A percentile compares a stretch with the other conserved stretches of the same genome.
These are phyloP conservation scores for Fragilaria crotonensis DNA, from an alignment of 108 stramenopile species.

Conservation along the genomic window DNA sequence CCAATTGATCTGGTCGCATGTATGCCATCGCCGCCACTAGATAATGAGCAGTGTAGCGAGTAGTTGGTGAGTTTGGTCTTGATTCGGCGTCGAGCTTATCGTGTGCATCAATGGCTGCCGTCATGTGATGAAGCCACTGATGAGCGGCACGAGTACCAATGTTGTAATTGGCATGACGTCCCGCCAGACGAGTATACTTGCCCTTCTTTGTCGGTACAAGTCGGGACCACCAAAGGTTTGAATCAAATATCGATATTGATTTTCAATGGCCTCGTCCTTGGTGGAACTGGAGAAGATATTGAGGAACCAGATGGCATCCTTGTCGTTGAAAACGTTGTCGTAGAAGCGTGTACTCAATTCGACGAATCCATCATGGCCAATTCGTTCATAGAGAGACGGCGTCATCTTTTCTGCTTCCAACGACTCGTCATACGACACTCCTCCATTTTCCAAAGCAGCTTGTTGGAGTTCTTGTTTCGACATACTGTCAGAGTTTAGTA, in stretches of 20 bases:
- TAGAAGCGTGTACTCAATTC: constrained; percentile 54
- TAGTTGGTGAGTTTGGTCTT: constrained; percentile 24
- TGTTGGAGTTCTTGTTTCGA: constrained; percentile 39
- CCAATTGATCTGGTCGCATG: constrained; percentile 72
- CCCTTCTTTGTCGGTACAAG: constrained; percentile 66
- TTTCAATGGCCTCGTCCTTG: constrained; percentile 69
- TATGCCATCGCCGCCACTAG: constrained; percentile 68
- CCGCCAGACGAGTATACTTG: constrained; percentile 64
- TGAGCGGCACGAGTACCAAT: constrained; percentile 56
- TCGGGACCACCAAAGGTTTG: constrained; percentile 75
- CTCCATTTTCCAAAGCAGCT: constrained; percentile 17
- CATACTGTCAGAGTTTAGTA: too few relatives aligned
- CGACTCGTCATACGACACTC: constrained; percentile 38
- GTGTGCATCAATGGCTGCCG: constrained; percentile 52
- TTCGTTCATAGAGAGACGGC: constrained; percentile 49
- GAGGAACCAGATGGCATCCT: constrained; percentile 49
- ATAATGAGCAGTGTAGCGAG: constrained; percentile 62
- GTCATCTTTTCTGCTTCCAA: constrained; percentile 17
- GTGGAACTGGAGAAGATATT: constrained; percentile 72
- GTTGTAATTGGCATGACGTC: constrained; percentile 67
- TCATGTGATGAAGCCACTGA: constrained; percentile 69
- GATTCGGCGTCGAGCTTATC: constrained; percentile 32
- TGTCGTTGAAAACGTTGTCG: constrained; percentile 59
- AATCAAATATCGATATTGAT: constrained; percentile 73
- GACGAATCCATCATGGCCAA: constrained; percentile 52